Evolutionary conservation across 116 monocot genomes (phyloP).

Genomic region (Zostera marina): DNA sequence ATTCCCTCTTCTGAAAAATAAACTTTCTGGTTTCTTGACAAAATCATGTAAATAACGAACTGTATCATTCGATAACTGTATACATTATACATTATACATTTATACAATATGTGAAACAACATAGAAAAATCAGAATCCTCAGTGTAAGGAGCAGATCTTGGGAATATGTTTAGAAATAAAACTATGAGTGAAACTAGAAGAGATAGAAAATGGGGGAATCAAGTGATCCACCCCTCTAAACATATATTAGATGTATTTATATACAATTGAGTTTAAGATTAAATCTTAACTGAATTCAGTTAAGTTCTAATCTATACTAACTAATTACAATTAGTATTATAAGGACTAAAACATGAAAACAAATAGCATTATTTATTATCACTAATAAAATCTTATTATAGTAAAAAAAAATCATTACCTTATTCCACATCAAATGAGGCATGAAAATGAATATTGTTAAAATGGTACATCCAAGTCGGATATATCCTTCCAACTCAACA

Average conservation of each 20-base stretch:
- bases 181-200: no score
- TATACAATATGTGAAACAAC: background rate
- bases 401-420: slow-evolving; percentile 25
- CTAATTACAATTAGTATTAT: no score
- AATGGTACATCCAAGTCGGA: slow-evolving; percentile 94
- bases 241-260: no score
- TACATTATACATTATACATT: no score
- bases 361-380: no score
- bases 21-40: slow-evolving; percentile 46
- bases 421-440: slow-evolving; percentile 86
- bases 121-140: slow-evolving; percentile 2
- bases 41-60: slow-evolving; percentile 38
- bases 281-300: no score
- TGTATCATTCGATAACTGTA: slow-evolving; percentile 50
- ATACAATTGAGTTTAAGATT: no score
- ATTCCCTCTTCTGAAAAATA: slow-evolving; percentile 52
- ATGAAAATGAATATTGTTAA: slow-evolving; percentile 93
- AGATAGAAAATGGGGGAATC: no score
- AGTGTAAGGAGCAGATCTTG: background rate
- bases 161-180: background rate
- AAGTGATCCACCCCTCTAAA: no score
- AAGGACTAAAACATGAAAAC: no score
- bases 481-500: slow-evolving; percentile 98
- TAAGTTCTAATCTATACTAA: no score
- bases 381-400: background rate